A percentile compares a stretch with the other conserved stretches of the same genome.
Conservation (phyloP, 768 basidiomycete genomes). For the Lactarius trivialis region DNA sequence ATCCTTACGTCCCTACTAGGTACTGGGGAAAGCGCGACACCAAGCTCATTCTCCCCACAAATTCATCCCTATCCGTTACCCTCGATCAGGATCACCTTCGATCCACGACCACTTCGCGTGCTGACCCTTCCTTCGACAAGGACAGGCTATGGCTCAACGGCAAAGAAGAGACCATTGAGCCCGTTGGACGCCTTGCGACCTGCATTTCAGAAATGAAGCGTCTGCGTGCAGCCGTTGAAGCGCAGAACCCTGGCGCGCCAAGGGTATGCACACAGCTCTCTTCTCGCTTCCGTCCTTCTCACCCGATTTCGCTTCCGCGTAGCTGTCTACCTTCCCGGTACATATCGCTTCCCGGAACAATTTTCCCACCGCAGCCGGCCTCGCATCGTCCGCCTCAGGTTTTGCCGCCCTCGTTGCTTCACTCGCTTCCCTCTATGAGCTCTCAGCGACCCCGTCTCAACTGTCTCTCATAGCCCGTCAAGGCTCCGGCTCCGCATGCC, state of each 20-base stretch:
- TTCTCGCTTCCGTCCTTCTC: constrained; percentile 9
- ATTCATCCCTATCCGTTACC: constrained; percentile 96
- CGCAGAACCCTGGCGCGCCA: constrained; percentile 52
- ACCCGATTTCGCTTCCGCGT: constrained; percentile 12
- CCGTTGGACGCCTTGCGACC: constrained; percentile 67
- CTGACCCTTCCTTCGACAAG: constrained; percentile 61
- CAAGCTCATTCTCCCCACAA: constrained; percentile 90
- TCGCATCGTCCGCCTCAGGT: constrained; percentile 95
- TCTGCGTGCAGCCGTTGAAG: constrained; percentile 70
- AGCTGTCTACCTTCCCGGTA: constrained; percentile 68
- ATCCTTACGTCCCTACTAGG: constrained; percentile 35
- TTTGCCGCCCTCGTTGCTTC: constrained; percentile 93
- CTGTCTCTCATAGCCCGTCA: constrained; percentile 95
- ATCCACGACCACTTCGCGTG: constrained; percentile 88
- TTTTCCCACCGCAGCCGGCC: constrained; percentile 97
- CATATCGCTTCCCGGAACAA: constrained; percentile 96
- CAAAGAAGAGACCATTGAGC: constrained; percentile 81
- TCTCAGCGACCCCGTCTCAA: constrained; percentile 68
- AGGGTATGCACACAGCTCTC: constrained; percentile 43
- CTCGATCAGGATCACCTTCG: constrained; percentile 94
- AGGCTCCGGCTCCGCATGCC: constrained; percentile 96
- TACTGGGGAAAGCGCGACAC: constrained; percentile 99
- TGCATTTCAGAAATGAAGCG: constrained; percentile 86
- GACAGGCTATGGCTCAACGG: constrained; percentile 96
- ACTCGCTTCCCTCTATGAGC: constrained; percentile 77